phyloP scores from a whole-genome alignment of 371 early-diverging fungal genomes.

The Lichtheimia ornata region DNA sequence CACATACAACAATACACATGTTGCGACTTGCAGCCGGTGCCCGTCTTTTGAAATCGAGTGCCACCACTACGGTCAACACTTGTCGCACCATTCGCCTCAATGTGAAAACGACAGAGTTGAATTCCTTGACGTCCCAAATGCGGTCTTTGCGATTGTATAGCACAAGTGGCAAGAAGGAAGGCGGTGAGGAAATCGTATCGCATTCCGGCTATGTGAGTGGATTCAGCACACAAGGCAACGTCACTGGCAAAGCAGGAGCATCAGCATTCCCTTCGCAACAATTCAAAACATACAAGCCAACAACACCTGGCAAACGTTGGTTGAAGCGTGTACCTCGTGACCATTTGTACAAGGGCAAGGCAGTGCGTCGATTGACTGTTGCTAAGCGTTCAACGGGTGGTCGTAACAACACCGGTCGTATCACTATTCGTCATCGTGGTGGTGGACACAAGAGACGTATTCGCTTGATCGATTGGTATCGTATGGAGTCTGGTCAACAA shows the following conservation, averaged over 20 bases:
- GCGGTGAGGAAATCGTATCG: no score
- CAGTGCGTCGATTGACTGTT: constrained; percentile 78
- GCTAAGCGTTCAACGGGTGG: constrained; percentile 88
- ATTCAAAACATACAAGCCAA: constrained; percentile 91
- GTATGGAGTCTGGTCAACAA: constrained; percentile 75
- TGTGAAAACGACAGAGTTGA: constrained; percentile 61
- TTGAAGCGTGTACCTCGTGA: constrained; percentile 87
- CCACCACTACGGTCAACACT: constrained; percentile 68
- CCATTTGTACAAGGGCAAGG: constrained; percentile 90
- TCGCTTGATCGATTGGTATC: constrained; percentile 86
- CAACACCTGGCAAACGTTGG: constrained; percentile 88
- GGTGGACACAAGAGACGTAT: constrained; percentile 93
- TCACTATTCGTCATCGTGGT: constrained; percentile 93
- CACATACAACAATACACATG: no score
- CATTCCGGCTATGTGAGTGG: constrained; percentile 21
- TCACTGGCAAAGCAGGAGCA: constrained; percentile 22
- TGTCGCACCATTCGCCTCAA: constrained; percentile 94
- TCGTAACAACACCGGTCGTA: constrained; percentile 88
- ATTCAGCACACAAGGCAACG: constrained; percentile 50
- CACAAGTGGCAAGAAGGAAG: no score
- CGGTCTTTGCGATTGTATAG: no score
- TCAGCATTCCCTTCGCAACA: constrained; percentile 46
- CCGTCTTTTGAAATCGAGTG: no score
- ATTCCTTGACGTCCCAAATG: no score
- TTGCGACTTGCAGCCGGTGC: no score